A percentile compares a stretch with the other conserved stretches of the same genome.
These are phyloP conservation scores for Xylaria sp. DNA, from an alignment of 2,329 filamentous ascomycete genomes.

Conservation along the genomic window DNA sequence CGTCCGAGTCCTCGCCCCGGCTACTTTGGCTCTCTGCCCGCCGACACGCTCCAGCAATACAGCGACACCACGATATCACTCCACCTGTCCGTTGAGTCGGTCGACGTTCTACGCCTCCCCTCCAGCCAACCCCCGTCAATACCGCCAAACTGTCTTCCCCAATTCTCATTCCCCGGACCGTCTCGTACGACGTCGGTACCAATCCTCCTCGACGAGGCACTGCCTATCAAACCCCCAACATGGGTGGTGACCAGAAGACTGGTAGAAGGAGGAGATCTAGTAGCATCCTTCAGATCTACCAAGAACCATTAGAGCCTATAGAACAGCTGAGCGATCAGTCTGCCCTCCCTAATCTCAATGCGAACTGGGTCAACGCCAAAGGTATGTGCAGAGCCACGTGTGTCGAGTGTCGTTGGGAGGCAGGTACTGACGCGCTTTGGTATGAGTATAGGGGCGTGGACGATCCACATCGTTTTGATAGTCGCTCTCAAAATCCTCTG, in stretches of 20 bases:
- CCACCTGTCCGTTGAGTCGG: conserved; percentile 3
- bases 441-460: conserved; percentile 82
- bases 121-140: conserved; percentile 57
- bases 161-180: conserved; percentile 86
- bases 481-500: conserved; percentile 93
- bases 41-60: conserved; percentile 1
- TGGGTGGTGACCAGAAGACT: conserved; percentile 70
- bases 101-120: conserved; percentile 28
- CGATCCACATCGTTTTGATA: conserved; percentile 95
- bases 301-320: conserved; percentile 94
- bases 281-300: conserved; percentile 91
- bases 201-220: conserved; percentile 73
- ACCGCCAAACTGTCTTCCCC: conserved; percentile 97
- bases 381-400: conserved; percentile 65
- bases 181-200: conserved; percentile 88
- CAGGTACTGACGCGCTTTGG: conserved; percentile 32
- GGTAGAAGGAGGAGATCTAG: conserved; percentile 92
- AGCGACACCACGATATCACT: not conserved
- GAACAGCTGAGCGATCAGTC: conserved; percentile 98
- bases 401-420: conserved; percentile 3
- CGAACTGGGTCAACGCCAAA: conserved; percentile 99
- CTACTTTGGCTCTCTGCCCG: not conserved
- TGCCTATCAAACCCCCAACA: conserved; percentile 64
- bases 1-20: conserved; percentile 7
- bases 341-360: conserved; percentile 92